Conservation (phyloP, 306 rosid species). For the Pachyrhizus erosus region DNA sequence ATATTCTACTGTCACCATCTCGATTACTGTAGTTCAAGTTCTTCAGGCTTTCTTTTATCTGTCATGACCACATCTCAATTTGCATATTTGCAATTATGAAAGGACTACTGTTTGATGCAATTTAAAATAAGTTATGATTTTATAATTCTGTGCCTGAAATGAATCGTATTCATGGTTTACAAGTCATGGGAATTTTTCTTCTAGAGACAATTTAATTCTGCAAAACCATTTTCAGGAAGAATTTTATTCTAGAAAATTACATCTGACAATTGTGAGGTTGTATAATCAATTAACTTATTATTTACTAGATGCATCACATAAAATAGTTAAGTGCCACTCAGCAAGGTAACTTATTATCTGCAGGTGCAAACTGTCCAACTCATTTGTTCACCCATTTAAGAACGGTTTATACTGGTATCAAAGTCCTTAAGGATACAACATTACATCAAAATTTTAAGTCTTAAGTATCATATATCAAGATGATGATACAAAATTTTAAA, state of each 20-base stretch:
- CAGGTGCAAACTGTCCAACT: not conserved
- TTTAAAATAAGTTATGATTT: too few relatives aligned
- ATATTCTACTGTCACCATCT: too few relatives aligned
- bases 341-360: too few relatives aligned
- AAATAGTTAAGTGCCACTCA: not conserved
- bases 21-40: too few relatives aligned
- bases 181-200: not conserved
- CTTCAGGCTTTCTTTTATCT: too few relatives aligned
- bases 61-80: too few relatives aligned
- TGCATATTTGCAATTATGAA: too few relatives aligned
- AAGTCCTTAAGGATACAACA: not conserved
- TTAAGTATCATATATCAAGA: too few relatives aligned
- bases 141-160: not conserved
- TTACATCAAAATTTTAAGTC: not conserved
- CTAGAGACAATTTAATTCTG: not conserved
- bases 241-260: not conserved
- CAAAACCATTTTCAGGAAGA: too few relatives aligned
- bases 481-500: too few relatives aligned
- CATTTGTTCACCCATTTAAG: not conserved
- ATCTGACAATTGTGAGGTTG: not conserved
- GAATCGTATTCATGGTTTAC: not conserved
- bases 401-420: not conserved
- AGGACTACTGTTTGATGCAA: too few relatives aligned
- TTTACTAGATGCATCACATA: not conserved
- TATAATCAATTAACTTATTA: not conserved